Evolutionary conservation across 2,329 filamentous ascomycete species (phyloP).

Genomic region (Cadophora sp.): DNA sequence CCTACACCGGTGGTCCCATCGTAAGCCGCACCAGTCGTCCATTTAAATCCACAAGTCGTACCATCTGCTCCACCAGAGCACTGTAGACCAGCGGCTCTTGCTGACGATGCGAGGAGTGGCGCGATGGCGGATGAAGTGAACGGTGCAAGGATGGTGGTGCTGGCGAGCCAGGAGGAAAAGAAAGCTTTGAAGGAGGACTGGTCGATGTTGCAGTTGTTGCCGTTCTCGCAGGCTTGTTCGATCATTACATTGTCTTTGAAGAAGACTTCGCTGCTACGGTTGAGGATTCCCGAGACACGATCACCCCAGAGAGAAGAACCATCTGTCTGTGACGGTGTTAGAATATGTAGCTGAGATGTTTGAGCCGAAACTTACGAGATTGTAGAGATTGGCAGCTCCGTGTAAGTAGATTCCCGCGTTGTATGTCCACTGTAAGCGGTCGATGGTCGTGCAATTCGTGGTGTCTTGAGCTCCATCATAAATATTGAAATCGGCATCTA

Average conservation of each 20-base stretch:
- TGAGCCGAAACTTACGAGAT: slow-evolving; percentile 54
- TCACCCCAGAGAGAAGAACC: slow-evolving; percentile 60
- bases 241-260: slow-evolving; percentile 59
- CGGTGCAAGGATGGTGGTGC: slow-evolving; percentile 68
- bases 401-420: slow-evolving; percentile 73
- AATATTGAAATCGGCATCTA: slow-evolving; percentile 63
- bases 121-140: slow-evolving; percentile 61
- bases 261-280: slow-evolving; percentile 59
- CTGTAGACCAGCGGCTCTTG: slow-evolving; percentile 60
- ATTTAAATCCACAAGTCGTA: slow-evolving; percentile 65
- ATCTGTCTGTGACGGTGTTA: slow-evolving; percentile 44
- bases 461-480: slow-evolving; percentile 65
- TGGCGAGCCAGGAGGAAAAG: slow-evolving; percentile 65
- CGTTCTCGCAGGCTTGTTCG: slow-evolving; percentile 69
- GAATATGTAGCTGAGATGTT: slow-evolving; percentile 21
- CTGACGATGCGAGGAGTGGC: slow-evolving; percentile 60
- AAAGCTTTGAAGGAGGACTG: slow-evolving; percentile 72
- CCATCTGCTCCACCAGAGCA: slow-evolving; percentile 64
- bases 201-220: slow-evolving; percentile 65
- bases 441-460: slow-evolving; percentile 61
- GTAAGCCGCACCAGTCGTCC: slow-evolving; percentile 60
- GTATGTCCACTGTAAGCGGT: slow-evolving; percentile 71
- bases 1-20: slow-evolving; percentile 69
- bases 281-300: slow-evolving; percentile 62
- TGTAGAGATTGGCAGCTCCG: slow-evolving; percentile 72